Evolutionary conservation across 768 basidiomycete species (phyloP), one percentile per base, ranked within the genome.

Genomic region (Russula vinacea): DNA sequence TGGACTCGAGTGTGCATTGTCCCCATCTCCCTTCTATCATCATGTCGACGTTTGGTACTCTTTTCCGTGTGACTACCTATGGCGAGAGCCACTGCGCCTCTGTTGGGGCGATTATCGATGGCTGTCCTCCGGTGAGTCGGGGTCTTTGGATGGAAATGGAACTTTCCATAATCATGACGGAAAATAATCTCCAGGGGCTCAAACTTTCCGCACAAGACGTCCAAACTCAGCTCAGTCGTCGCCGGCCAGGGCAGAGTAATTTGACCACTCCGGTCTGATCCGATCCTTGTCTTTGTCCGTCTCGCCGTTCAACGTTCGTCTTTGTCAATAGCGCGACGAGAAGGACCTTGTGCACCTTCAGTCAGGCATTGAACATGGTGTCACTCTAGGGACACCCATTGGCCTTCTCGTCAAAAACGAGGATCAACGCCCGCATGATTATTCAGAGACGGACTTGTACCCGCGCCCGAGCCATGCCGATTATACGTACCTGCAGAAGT

Each of bases 391-490:
- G 52, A 99, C 97, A 22, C 97, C 97, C 24, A 98, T 99, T 71
- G 95, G 88, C 2, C 85, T 99, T n/a, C 80, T 98, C 56, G 94
- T 99, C 44, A 91, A 86, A 71, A 99, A 99, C 76, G 94, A 98
- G 78, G 97, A 99, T 74, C 97, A 99, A 73, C 83, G 97, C 33
- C 97, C 97, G 22, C 91, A 98, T 72, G 97, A 99, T 76, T 99
- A 99, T 77, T 88, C 94, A 68, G 97, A 98, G 79, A 98, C 97
- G 0, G 97, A 99, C 73, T 78, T 94, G 58, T 99, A 94, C 79
- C 97, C 97, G 37, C 88, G 97, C 24, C 97, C 97, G 33, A 93
- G 90, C 68, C 97, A 99, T 71, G 97, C 97, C 14, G 97, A 99
- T 75, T 97, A 89, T 75, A 99, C 97, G 17, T 99, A 99, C 76